phyloP scores from a whole-genome alignment of 2,329 filamentous ascomycete species.

The Scedosporium minutisporum region DNA sequence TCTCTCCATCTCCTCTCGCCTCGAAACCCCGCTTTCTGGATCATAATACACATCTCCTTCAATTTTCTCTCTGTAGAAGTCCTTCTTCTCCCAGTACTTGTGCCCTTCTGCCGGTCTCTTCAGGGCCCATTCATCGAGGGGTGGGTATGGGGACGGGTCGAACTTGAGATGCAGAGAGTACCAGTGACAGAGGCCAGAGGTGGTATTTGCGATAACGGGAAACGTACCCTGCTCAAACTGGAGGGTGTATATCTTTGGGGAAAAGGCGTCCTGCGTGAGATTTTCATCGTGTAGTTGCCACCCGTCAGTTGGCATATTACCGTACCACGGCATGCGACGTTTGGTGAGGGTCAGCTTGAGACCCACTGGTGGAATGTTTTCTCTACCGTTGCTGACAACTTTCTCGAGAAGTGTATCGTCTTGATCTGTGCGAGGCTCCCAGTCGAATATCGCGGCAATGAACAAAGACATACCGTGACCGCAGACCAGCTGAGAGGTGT shows the following conservation, averaged over 20 bases:
- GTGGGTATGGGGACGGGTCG: not conserved
- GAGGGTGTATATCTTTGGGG: not conserved
- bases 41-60: not conserved
- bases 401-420: not conserved
- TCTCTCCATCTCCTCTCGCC: not conserved
- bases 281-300: too few relatives aligned
- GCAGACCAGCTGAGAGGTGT: not conserved
- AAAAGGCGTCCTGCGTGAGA: not conserved
- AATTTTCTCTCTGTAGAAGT: not conserved
- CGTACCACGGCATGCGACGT: too few relatives aligned
- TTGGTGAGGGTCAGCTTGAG: too few relatives aligned
- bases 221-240: not conserved
- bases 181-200: not conserved
- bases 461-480: not conserved
- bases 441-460: not conserved
- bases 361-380: too few relatives aligned
- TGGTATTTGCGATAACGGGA: not conserved
- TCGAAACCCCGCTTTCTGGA: not conserved
- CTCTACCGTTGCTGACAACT: not conserved
- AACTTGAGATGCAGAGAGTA: not conserved
- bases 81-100: not conserved
- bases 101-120: not conserved
- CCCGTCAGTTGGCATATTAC: too few relatives aligned
- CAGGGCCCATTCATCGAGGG: not conserved
- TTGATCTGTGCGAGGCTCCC: not conserved